Base-by-base conservation (phyloP, 2,329 filamentous ascomycete species). In the Paramyrothecium roridum region DNA sequence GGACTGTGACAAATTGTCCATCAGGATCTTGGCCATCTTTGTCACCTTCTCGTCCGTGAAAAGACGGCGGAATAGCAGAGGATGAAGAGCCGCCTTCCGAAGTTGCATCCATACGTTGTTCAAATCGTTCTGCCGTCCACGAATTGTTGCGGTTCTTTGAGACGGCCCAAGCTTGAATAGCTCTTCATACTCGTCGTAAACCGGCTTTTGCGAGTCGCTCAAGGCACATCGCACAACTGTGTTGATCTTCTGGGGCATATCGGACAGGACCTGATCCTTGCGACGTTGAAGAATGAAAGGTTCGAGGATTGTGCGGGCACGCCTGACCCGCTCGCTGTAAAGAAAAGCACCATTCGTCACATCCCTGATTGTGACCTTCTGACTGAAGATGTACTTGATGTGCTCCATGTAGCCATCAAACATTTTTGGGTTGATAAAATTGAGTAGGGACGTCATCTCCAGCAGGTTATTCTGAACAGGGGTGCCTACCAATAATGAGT, bases 211-310 rank as follows among this genome's bases (percentile, higher is more conserved):
- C 0, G 80, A 77, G 2, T 81, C 76, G 30, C 88, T 89, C 77
- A 98, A 85, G 6, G 89, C 84, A 70, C 93, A 97, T 66, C 89
- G 88, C 58, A 93, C 86, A 1, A 97, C 87, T 3, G 85, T 84
- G 57, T 86, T 85, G 12, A 83, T 85, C 76, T 98, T 98, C 52
- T 80, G 78, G 0, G 95, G 93, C 60, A 99, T 81, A 66, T 95
- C 89, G 49, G 78, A 77, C n/a, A 98, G 80, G 10, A 97, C 93
- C 66, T 98, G 92, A 50, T 90, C 85, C 76, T 99, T 99, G 75
- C 95, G 93, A 8, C 95, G 85, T 59, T 96, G 91, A 3, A 99
- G 78, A 53, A 99, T 95, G 68, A 99, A 99, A 0, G 95, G 95
- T 22, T 93, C 91, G 66, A 99, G 85, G 78, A 99, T 99, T 0